Conservation (phyloP, 2,329 filamentous ascomycete species). For the Trichoderma asperellum region DNA sequence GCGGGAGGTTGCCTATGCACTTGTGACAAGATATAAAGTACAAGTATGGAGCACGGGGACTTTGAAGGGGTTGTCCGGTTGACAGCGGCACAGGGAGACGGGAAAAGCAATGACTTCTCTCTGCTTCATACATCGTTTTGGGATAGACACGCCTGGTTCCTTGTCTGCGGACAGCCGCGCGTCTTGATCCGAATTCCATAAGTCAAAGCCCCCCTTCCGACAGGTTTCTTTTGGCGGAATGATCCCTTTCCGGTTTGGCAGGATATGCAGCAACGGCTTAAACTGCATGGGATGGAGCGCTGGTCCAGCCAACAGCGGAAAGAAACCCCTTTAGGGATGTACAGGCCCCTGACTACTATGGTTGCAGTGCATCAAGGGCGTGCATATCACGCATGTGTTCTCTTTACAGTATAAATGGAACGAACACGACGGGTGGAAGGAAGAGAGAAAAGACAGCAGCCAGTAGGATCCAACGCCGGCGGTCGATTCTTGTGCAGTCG, state of each 20-base stretch:
- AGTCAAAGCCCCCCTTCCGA: not conserved
- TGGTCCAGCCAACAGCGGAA: not conserved
- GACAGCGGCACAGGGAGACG: not conserved
- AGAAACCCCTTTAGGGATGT: not conserved
- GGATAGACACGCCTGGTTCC: not conserved
- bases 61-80: not conserved
- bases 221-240: not conserved
- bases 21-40: not conserved
- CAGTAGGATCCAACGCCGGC: not conserved
- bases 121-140: not conserved
- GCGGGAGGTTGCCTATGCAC: not conserved
- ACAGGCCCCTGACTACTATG: not conserved
- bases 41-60: not conserved
- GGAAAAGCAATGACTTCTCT: not conserved
- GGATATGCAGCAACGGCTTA: not conserved
- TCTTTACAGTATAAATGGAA: not conserved
- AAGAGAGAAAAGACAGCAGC: not conserved
- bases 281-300: not conserved
- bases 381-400: not conserved
- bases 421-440: not conserved
- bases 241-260: not conserved
- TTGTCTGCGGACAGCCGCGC: not conserved
- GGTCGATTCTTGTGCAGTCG: not conserved
- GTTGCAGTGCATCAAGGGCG: not conserved
- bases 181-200: not conserved